A percentile compares a stretch with the other conserved stretches of the same genome.
Evolutionary conservation across 2,329 filamentous ascomycete genomes (phyloP).

Genomic region (Colletotrichum lentis): DNA sequence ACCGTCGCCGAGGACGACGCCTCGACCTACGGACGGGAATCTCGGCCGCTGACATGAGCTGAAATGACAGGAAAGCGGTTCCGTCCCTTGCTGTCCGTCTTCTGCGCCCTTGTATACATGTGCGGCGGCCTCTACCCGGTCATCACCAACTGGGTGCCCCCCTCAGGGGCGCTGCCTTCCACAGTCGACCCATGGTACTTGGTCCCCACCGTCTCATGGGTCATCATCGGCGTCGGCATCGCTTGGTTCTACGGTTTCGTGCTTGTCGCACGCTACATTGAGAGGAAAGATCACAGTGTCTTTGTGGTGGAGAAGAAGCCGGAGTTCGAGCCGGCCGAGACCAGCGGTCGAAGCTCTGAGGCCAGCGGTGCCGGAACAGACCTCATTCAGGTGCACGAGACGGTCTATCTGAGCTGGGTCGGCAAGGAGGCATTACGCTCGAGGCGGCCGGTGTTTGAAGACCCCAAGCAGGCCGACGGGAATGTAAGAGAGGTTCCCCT

Average conservation of each 20-base stretch:
- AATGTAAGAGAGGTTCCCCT: constrained; percentile 1
- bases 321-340: constrained; percentile 45
- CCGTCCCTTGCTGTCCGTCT: constrained; percentile 45
- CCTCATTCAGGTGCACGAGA: constrained; percentile 49
- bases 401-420: constrained; percentile 49
- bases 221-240: constrained; percentile 43
- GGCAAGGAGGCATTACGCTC: constrained; percentile 43
- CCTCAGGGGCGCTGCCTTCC: constrained; percentile 35
- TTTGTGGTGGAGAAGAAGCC: constrained; percentile 48
- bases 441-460: constrained; percentile 18
- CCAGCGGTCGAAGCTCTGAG: constrained; percentile 20
- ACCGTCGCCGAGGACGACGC: constrained; percentile 32
- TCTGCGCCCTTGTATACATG: constrained; percentile 45
- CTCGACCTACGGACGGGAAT: constrained; percentile 22
- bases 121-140: constrained; percentile 47
- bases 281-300: constrained; percentile 44
- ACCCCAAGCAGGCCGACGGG: constrained; percentile 17
- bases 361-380: constrained; percentile 34
- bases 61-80: constrained; percentile 46
- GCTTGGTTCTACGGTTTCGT: constrained; percentile 49
- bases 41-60: constrained; percentile 42
- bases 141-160: constrained; percentile 47
- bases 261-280: constrained; percentile 43
- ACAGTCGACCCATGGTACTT: constrained; percentile 43
- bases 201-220: constrained; percentile 46